Percentiles rank a stretch among this genome's conserved stretches.
These are phyloP conservation scores for Nematodospora anomalae DNA, from an alignment of 1,139 yeast species.

Conservation along the genomic window DNA sequence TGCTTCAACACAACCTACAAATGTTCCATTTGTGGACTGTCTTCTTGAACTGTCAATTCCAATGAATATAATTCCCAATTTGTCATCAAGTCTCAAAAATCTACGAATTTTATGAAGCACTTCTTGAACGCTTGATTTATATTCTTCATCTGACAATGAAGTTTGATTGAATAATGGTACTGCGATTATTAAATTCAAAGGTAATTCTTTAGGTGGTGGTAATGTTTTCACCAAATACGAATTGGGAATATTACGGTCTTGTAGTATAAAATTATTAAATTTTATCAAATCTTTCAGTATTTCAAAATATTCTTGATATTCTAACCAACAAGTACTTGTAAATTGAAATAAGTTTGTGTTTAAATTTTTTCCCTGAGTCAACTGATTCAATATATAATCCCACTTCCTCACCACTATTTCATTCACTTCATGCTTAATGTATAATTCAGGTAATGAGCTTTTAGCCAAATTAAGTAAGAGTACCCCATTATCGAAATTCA, in stretches of 20 bases:
- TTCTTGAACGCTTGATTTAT: slow-evolving; percentile 26
- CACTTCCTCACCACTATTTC: slow-evolving; percentile 44
- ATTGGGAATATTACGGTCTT: slow-evolving; percentile 39
- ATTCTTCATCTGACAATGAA: slow-evolving; percentile 32
- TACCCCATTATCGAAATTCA: slow-evolving; percentile 25
- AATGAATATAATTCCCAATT: slow-evolving; percentile 53
- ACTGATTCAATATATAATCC: slow-evolving; percentile 29
- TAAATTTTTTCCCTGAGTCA: slow-evolving; percentile 15
- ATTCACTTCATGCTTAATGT: slow-evolving; percentile 32
- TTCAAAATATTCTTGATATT: slow-evolving; percentile 24
- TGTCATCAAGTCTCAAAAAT: slow-evolving; percentile 43
- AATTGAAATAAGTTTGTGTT: slow-evolving; percentile 44
- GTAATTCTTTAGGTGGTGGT: slow-evolving; percentile 41
- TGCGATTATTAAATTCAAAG: slow-evolving; percentile 49
- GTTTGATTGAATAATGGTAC: slow-evolving; percentile 42
- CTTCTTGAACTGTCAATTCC: slow-evolving; percentile 46
- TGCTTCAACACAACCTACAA: slow-evolving; percentile 53
- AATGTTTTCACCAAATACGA: slow-evolving; percentile 34
- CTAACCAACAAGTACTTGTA: slow-evolving; percentile 53
- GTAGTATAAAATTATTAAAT: slow-evolving; percentile 34
- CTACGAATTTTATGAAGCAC: slow-evolving; percentile 28
- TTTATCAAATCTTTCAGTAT: slow-evolving; percentile 43
- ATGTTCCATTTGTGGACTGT: slow-evolving; percentile 44
- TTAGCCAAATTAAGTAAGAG: slow-evolving; percentile 40
- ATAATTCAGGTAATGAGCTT: slow-evolving; percentile 48